Conservation (phyloP, 2,329 filamentous ascomycete species). For the Phyllosticta citrichinensis region DNA sequence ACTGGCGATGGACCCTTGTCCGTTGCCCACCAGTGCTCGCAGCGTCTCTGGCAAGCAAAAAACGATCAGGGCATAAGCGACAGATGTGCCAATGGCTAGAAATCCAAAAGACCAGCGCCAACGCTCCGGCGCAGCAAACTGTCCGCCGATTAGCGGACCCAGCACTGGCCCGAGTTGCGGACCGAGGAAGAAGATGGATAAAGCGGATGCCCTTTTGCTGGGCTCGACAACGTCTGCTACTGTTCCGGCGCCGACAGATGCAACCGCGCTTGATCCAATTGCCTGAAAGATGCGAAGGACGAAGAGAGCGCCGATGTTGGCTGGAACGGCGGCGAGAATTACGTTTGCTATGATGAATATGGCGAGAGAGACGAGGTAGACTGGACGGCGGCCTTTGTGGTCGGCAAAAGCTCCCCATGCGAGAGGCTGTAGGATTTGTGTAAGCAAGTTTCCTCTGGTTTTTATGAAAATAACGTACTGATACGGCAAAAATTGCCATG, state of each 20-base stretch:
- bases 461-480: conserved; percentile 3
- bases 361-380: conserved; percentile 32
- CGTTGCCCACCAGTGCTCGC: conserved; percentile 36
- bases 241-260: conserved; percentile 35
- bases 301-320: conserved; percentile 30
- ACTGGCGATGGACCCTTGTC: conserved; percentile 12
- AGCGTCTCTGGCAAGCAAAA: conserved; percentile 39
- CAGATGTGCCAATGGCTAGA: conserved; percentile 18
- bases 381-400: conserved; percentile 29
- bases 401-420: conserved; percentile 34
- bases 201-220: conserved; percentile 29
- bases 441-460: conserved; percentile 6
- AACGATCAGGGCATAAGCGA: conserved; percentile 21
- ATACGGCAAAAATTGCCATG: conserved; percentile 35
- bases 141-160: conserved; percentile 35
- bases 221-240: conserved; percentile 34
- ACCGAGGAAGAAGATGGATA: conserved; percentile 35
- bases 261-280: conserved; percentile 34
- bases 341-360: conserved; percentile 32
- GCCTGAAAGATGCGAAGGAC: conserved; percentile 34
- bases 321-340: conserved; percentile 29
- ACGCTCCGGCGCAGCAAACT: conserved; percentile 22
- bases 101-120: conserved; percentile 41
- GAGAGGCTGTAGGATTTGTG: conserved; percentile 20
- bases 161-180: conserved; percentile 36